Evolutionary conservation across 2,329 filamentous ascomycete genomes (phyloP).

Genomic region (Fusarium brachygibbosum): DNA sequence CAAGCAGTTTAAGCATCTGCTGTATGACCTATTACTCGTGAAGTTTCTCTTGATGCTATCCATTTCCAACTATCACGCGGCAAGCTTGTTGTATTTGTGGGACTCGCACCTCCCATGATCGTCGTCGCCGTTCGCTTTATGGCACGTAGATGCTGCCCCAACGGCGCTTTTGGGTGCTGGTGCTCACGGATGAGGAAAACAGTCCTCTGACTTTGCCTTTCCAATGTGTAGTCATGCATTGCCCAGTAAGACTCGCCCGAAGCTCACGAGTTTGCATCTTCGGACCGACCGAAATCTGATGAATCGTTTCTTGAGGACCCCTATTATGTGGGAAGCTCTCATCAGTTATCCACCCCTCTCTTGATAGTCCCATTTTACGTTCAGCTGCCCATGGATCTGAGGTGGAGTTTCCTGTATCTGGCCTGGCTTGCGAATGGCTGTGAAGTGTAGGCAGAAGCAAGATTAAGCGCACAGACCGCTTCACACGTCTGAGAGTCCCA

Average conservation of each 20-base stretch:
- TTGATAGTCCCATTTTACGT: not conserved
- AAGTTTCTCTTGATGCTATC: too few species aligned
- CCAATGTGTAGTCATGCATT: too few species aligned
- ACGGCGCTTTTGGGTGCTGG: not conserved
- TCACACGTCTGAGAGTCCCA: rapidly evolving
- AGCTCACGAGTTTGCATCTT: not conserved
- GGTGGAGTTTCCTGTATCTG: not conserved
- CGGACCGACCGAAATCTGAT: not conserved
- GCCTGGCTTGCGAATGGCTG: rapidly evolving
- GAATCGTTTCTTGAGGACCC: too few species aligned
- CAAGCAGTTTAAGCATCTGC: too few species aligned
- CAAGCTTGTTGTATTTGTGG: not conserved
- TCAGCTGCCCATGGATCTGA: not conserved
- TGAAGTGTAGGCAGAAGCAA: not conserved
- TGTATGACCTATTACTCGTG: too few species aligned
- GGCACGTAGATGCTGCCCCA: not conserved
- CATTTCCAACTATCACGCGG: too few species aligned
- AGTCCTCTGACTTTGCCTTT: too few species aligned
- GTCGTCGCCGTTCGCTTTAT: not conserved
- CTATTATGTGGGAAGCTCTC: rapidly evolving
- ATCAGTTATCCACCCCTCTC: too few species aligned
- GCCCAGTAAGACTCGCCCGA: not conserved
- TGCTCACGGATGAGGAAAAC: too few species aligned
- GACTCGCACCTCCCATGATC: not conserved
- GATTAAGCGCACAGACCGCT: not conserved